Evolutionary conservation across 768 basidiomycete species (phyloP).

Genomic region (Auricularia auricula-judae): DNA sequence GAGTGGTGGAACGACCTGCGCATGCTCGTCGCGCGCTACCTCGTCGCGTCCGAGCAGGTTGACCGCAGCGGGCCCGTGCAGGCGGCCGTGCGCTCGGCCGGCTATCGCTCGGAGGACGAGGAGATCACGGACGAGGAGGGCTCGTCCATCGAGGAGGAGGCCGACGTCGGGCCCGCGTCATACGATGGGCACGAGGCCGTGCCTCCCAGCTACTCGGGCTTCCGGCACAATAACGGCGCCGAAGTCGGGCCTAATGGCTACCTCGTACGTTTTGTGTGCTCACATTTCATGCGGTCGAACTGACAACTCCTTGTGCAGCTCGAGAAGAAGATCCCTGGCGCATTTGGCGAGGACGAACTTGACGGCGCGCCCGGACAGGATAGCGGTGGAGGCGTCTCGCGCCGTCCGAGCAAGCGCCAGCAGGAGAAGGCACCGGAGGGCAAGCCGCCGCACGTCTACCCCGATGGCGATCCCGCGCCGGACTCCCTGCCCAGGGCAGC

Average conservation of each 20-base stretch:
- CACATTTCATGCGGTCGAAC: neutral
- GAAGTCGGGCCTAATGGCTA: constrained; percentile 46
- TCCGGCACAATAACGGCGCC: constrained; percentile 27
- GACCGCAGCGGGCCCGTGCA: constrained; percentile 88
- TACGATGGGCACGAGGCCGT: constrained; percentile 38
- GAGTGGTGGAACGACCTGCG: constrained; percentile 99
- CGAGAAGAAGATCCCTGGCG: constrained; percentile 30
- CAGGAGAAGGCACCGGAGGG: constrained; percentile 68
- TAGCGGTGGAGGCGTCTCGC: constrained; percentile 22
- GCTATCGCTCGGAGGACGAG: constrained; percentile 78
- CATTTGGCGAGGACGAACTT: constrained; percentile 9
- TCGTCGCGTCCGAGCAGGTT: constrained; percentile 89
- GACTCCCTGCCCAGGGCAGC: neutral
- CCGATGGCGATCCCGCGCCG: constrained; percentile 9
- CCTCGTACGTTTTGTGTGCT: constrained; percentile 33
- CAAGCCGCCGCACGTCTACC: constrained; percentile 23
- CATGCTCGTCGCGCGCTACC: constrained; percentile 87
- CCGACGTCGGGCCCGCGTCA: constrained; percentile 36
- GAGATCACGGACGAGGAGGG: constrained; percentile 50
- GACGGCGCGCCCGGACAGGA: constrained; percentile 12
- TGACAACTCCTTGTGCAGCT: constrained; percentile 20
- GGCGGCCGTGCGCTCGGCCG: constrained; percentile 80
- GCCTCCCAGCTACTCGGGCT: constrained; percentile 53
- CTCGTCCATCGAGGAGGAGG: constrained; percentile 43
- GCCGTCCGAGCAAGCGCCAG: constrained; percentile 46